Percentiles rank a stretch among this genome's conserved stretches.
Conservation (phyloP, 257 asterid genomes). For the Jacaranda mimosifolia region DNA sequence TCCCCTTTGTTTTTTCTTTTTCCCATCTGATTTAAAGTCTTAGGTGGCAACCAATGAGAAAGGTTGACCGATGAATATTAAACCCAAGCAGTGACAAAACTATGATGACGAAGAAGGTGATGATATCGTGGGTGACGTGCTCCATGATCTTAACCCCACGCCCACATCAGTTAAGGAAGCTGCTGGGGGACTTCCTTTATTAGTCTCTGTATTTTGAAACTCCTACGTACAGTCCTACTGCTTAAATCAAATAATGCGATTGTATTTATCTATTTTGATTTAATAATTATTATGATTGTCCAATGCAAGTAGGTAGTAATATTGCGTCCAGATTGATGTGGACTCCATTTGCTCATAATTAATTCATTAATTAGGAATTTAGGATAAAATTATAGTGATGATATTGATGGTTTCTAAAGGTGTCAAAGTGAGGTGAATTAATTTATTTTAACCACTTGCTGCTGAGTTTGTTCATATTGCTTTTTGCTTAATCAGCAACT, state of each 20-base stretch:
- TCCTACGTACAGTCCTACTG: too few species aligned
- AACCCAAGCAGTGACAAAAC: background rate
- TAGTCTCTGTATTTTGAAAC: background rate
- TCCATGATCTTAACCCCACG: background rate
- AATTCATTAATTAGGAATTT: too few species aligned
- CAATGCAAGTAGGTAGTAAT: background rate
- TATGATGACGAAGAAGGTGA: background rate
- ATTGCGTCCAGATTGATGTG: background rate
- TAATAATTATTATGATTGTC: background rate
- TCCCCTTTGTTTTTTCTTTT: too few species aligned
- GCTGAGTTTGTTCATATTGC: background rate
- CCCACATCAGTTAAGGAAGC: background rate
- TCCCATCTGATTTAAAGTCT: background rate
- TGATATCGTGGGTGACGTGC: background rate
- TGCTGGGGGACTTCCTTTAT: conserved; percentile 4
- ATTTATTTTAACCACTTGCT: background rate
- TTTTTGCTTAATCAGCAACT: background rate
- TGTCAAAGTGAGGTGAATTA: background rate
- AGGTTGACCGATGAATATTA: background rate
- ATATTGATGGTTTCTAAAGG: background rate
- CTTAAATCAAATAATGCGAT: background rate
- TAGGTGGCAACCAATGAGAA: background rate
- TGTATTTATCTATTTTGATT: background rate
- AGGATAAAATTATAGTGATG: background rate
- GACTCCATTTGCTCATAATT: background rate